Base-by-base conservation (phyloP, 768 basidiomycete species). In the Suillus clintonianus region DNA sequence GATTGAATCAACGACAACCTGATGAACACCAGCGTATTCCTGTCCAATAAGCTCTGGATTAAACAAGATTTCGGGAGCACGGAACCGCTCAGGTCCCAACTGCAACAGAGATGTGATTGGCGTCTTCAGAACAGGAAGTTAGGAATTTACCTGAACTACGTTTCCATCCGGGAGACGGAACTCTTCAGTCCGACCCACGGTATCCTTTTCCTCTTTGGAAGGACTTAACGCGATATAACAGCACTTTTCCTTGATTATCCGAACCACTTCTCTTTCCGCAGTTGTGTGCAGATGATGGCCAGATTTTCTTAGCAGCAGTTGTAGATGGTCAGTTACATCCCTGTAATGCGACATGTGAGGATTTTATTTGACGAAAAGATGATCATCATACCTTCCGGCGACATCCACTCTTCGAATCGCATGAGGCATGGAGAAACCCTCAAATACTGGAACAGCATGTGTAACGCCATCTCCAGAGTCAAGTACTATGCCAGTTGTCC, bases 391-490 rank as follows among this genome's bases (percentile, higher is more conserved):
- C 94, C 96, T 86, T 75, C 97, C 97, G 42, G 97, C 97, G 17
- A 99, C 88, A 74, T 99, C 97, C 51, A 99, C 92, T 69, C 97
- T 85, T 47, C 95, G 88, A 68, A 99, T 96, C 45, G 97, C 97
- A 74, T 99, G 96, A 48, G 96, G 95, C 94, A 99, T 98, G 7
- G 95, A 96, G 81, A 99, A 99, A 1, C 97, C 97, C 72, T 99
- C 97, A 71, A 96, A 99, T 19, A 99, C 96, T 4, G 97, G 97
- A 3, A 99, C 97, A 15, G 97, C 94, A 66, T 99, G 97, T 27
- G 97, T 99, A 9, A 99, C 97, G 32, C 97, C 97, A 73, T 99
- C 97, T 13, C 97, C 97, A 6, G 97, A 99, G 74, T 99, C 97
- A 22, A 99, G 86, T 2, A 99, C 97, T 64, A 99, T 97, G n/a